phyloP scores from a whole-genome alignment of 345 rosid species.

The Bruguiera sexangula region DNA sequence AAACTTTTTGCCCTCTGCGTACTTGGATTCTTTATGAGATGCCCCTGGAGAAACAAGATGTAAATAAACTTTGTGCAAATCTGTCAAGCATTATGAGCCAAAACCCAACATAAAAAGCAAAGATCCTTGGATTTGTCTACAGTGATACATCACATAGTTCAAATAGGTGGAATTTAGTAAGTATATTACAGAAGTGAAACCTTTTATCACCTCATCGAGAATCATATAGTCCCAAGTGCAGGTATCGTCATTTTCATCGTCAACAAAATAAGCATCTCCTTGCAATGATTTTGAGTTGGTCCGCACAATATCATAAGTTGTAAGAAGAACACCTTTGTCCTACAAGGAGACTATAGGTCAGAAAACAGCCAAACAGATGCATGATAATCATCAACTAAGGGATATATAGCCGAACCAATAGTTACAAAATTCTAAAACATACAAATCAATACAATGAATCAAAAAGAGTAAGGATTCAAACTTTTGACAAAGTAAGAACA shows the following conservation, averaged over 20 bases:
- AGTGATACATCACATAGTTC: background rate
- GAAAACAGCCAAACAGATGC: conserved; percentile 6
- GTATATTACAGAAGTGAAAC: background rate
- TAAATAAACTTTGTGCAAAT: background rate
- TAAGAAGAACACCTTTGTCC: conserved; percentile 86
- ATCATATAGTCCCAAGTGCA: conserved; percentile 90
- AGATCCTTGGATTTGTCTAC: background rate
- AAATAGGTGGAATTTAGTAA: background rate
- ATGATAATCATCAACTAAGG: conserved; percentile 5
- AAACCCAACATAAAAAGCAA: background rate
- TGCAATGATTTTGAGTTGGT: conserved; percentile 71
- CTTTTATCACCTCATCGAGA: conserved; percentile 79
- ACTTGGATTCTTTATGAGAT: conserved; percentile 92
- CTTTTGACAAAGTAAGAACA: too few species aligned
- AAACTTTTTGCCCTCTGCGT: conserved; percentile 98
- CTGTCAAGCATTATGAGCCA: too few species aligned
- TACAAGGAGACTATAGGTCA: conserved; percentile 29
- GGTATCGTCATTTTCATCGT: conserved; percentile 56
- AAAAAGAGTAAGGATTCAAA: too few species aligned
- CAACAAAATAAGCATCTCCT: conserved; percentile 44
- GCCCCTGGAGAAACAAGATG: conserved; percentile 54
- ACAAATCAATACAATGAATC: too few species aligned
- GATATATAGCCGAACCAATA: background rate
- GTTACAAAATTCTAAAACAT: background rate
- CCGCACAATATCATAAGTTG: conserved; percentile 92